Conservation (phyloP, 495 filamentous ascomycete species). For the Copromyces sp. region DNA sequence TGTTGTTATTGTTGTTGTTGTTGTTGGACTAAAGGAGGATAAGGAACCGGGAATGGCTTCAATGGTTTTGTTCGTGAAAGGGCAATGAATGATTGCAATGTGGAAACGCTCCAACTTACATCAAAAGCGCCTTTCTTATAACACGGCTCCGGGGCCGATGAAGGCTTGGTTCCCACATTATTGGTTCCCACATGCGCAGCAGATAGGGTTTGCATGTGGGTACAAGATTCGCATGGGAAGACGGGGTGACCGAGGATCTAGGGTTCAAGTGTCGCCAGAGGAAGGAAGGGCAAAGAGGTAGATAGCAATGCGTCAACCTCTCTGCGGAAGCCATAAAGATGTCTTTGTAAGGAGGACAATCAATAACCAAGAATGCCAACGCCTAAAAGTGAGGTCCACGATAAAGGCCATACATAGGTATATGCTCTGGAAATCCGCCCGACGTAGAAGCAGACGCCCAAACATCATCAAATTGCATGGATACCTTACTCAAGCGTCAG, state of each 20-base stretch:
- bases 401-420: not conserved
- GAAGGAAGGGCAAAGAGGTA: not conserved
- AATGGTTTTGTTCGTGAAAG: not conserved
- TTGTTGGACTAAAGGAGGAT: not conserved
- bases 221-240: not conserved
- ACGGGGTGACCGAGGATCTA: not conserved
- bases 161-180: too few species aligned
- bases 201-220: not conserved
- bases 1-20: too few species aligned
- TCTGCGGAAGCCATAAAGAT: not conserved
- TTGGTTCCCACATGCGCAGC: not conserved
- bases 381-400: not conserved
- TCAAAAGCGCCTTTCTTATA: not conserved
- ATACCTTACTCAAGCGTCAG: not conserved
- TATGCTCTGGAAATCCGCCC: not conserved
- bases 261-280: not conserved
- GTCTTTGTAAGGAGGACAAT: not conserved
- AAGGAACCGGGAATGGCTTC: not conserved
- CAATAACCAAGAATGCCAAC: not conserved
- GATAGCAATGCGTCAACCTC: not conserved
- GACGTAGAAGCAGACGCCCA: not conserved
- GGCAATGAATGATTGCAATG: not conserved
- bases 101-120: not conserved
- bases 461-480: not conserved
- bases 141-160: not conserved